phyloP scores from a whole-genome alignment of 2,329 filamentous ascomycete genomes.

The Pseudogymnoascus destructans region DNA sequence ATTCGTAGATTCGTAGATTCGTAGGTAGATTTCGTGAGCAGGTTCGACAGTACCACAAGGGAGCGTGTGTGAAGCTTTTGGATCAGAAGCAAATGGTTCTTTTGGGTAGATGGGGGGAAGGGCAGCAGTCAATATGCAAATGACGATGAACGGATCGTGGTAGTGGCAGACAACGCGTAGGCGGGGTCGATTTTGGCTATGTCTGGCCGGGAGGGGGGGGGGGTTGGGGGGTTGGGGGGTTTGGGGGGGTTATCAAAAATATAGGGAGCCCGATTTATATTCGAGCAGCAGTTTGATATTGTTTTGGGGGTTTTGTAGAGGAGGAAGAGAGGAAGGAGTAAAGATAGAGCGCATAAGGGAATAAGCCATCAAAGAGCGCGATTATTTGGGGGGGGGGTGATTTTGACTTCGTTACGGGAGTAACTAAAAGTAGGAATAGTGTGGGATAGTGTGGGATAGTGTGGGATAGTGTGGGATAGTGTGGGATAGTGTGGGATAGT shows the following conservation, averaged over 20 bases:
- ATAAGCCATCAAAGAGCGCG: not conserved
- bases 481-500: no score
- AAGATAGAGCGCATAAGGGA: not conserved
- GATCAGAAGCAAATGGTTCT: not conserved
- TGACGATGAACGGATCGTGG: not conserved
- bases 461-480: no score
- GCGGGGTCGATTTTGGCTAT: not conserved
- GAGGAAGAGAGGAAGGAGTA: not conserved
- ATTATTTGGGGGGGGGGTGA: not conserved
- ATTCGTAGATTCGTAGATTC: slow-evolving; percentile 1
- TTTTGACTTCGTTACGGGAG: slow-evolving; percentile 3
- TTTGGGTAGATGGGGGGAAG: not conserved
- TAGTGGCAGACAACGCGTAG: not conserved
- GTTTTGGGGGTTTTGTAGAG: not conserved
- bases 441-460: no score
- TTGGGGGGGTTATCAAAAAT: not conserved
- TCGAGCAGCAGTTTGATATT: not conserved
- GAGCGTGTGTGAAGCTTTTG: not conserved
- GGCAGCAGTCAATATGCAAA: not conserved
- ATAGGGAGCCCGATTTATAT: slow-evolving; percentile 1
- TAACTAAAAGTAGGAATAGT: no score
- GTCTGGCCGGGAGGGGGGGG: not conserved
- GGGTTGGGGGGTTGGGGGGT: not conserved
- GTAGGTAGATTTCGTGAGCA: not conserved
- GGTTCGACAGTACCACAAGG: not conserved